Conservation (phyloP, 805 yeast species). For the Maudiozyma bulderi region DNA sequence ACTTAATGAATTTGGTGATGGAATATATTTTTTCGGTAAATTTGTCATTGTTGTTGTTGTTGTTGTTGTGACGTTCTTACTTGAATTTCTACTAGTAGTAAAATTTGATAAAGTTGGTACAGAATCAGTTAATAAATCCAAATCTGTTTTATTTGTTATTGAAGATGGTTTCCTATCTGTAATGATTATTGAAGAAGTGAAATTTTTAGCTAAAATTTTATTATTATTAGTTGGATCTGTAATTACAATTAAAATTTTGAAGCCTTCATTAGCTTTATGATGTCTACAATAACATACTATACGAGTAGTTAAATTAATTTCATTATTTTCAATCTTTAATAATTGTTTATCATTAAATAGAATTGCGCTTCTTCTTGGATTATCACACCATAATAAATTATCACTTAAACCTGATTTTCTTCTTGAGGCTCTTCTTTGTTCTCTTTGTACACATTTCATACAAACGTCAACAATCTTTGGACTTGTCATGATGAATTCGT, state of each 20-base stretch:
- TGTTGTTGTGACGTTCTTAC: background rate
- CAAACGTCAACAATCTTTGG: slow-evolving; percentile 56
- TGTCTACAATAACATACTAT: slow-evolving; percentile 94
- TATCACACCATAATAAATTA: slow-evolving; percentile 67
- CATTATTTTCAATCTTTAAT: slow-evolving; percentile 36
- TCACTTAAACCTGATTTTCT: slow-evolving; percentile 75
- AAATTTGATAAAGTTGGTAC: slow-evolving; percentile 5
- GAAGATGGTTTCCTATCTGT: slow-evolving; percentile 80
- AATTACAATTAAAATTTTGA: slow-evolving; percentile 59
- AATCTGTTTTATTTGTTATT: background rate
- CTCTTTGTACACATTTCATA: slow-evolving; percentile 81
- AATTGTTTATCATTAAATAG: slow-evolving; percentile 89
- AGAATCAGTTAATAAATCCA: background rate
- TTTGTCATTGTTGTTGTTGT: background rate
- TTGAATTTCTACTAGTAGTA: background rate
- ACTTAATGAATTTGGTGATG: slow-evolving; percentile 56
- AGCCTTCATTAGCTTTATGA: slow-evolving; percentile 82
- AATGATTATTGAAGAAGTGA: slow-evolving; percentile 72
- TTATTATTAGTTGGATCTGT: slow-evolving; percentile 45
- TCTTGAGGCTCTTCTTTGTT: slow-evolving; percentile 87
- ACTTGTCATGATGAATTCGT: slow-evolving; percentile 16
- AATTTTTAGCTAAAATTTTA: slow-evolving; percentile 54
- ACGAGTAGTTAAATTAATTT: slow-evolving; percentile 52
- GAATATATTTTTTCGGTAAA: slow-evolving; percentile 24
- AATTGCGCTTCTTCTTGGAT: slow-evolving; percentile 68